phyloP scores from a whole-genome alignment of 1,284 basidiomycete species.

The Laetiporus sulphureus region DNA sequence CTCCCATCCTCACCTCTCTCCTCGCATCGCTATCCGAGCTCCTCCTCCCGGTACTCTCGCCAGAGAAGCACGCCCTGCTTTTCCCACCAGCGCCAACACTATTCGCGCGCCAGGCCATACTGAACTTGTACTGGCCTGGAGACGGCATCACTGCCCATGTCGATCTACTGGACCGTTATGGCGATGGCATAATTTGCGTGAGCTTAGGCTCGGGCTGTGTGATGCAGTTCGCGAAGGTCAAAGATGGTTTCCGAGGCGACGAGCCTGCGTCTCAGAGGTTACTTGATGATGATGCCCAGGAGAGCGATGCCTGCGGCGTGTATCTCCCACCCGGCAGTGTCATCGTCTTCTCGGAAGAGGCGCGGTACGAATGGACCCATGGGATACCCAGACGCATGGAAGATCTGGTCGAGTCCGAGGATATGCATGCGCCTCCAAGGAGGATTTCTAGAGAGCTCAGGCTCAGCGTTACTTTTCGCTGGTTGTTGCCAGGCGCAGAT shows the following conservation, averaged over 20 bases:
- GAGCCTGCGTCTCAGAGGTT: slow-evolving; percentile 2
- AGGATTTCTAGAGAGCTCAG: slow-evolving; percentile 50
- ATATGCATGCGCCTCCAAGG: slow-evolving; percentile 14
- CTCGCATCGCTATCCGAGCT: slow-evolving; percentile 42
- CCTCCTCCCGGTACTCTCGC: slow-evolving; percentile 41
- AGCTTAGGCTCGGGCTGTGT: slow-evolving; percentile 67
- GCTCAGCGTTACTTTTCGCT: slow-evolving; percentile 74
- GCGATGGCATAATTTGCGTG: slow-evolving; percentile 75
- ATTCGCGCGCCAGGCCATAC: slow-evolving; percentile 65
- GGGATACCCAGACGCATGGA: slow-evolving; percentile 50
- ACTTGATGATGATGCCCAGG: background rate
- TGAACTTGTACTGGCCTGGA: slow-evolving; percentile 74
- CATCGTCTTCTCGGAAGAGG: slow-evolving; percentile 65
- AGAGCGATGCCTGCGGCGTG: slow-evolving; percentile 22
- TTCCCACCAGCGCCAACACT: slow-evolving; percentile 38
- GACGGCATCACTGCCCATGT: slow-evolving; percentile 78
- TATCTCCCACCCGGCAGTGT: slow-evolving; percentile 64
- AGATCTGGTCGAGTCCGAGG: slow-evolving; percentile 37
- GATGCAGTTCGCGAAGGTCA: slow-evolving; percentile 53
- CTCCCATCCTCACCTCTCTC: slow-evolving; percentile 45
- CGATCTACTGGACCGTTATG: slow-evolving; percentile 69
- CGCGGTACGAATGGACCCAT: slow-evolving; percentile 66
- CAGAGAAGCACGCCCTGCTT: slow-evolving; percentile 41
- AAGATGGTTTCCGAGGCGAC: slow-evolving; percentile 1
- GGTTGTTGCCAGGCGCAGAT: slow-evolving; percentile 73